Conservation (phyloP, 805 yeast species). For the Wickerhamiella brachini region DNA sequence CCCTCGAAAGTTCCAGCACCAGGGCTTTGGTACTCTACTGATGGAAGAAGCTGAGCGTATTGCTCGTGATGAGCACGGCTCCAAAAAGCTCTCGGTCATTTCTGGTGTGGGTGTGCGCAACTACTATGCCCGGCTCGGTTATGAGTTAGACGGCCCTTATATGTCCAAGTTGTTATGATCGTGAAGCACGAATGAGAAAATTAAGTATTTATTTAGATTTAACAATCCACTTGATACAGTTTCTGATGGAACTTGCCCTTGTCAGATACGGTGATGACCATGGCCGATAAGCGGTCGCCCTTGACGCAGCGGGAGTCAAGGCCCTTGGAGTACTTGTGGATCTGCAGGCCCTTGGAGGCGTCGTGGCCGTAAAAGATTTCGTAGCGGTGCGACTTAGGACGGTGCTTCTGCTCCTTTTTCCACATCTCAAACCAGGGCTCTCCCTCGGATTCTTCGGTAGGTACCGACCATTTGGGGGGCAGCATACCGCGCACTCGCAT, state of each 20-base stretch:
- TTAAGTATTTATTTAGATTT: not conserved
- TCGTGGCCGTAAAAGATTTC: constrained; percentile 78
- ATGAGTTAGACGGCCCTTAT: constrained; percentile 85
- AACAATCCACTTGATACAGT: constrained; percentile 21
- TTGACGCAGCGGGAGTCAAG: constrained; percentile 71
- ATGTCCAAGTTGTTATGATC: constrained; percentile 58
- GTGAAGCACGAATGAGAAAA: not conserved
- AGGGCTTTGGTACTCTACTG: constrained; percentile 91
- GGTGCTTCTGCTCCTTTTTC: constrained; percentile 30
- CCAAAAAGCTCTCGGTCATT: constrained; percentile 80
- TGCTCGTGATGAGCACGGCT: constrained; percentile 89
- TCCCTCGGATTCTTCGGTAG: constrained; percentile 35
- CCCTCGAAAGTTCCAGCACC: constrained; percentile 97
- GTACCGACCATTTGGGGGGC: constrained; percentile 45
- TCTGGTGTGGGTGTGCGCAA: constrained; percentile 97
- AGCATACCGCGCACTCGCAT: constrained; percentile 57
- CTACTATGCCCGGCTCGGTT: constrained; percentile 86
- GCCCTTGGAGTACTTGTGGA: constrained; percentile 58
- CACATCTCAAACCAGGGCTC: constrained; percentile 48
- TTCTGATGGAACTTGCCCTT: constrained; percentile 19
- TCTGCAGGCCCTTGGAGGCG: constrained; percentile 59
- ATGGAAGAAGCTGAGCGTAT: constrained; percentile 99
- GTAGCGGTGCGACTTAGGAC: constrained; percentile 18
- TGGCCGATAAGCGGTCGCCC: constrained; percentile 57
- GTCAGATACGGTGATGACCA: constrained; percentile 29